Conservation (phyloP, 202 grass and related monocot species). For the Eragrostis tef region DNA sequence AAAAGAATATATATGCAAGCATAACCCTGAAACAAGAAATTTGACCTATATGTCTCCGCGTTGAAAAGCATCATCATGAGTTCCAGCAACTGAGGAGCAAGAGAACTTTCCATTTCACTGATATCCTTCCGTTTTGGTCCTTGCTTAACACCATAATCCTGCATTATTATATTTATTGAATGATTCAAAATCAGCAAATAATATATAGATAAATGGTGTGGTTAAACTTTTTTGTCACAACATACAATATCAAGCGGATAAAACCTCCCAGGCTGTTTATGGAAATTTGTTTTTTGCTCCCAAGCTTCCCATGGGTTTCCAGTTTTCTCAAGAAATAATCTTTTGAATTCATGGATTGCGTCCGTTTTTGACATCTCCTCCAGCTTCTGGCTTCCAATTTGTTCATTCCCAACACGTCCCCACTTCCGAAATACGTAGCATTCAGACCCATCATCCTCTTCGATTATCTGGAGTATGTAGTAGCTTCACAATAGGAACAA, state of each 20-base stretch:
- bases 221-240: constrained; percentile 21
- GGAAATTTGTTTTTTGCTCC: constrained; percentile 77
- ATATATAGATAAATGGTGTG: background rate
- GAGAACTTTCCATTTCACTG: constrained; percentile 69
- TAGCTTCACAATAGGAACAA: constrained; percentile 60
- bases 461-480: constrained; percentile 91
- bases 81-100: constrained; percentile 79
- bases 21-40: constrained; percentile 14
- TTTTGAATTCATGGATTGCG: constrained; percentile 86
- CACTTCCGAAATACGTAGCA: constrained; percentile 95
- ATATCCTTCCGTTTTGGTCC: constrained; percentile 63
- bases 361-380: constrained; percentile 84
- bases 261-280: constrained; percentile 82
- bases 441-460: constrained; percentile 82
- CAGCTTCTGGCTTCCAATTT: constrained; percentile 79
- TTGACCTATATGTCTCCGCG: constrained; percentile 85
- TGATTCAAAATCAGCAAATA: constrained; percentile 26
- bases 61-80: constrained; percentile 96
- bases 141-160: constrained; percentile 93
- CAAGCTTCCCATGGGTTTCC: constrained; percentile 94
- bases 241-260: constrained; percentile 94
- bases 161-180: constrained; percentile 36
- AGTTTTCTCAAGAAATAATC: constrained; percentile 95
- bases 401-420: constrained; percentile 88
- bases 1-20: background rate